Evolutionary conservation across 1,139 yeast species (phyloP), one percentile per base, ranked within the genome.

Genomic region (Blastobotrys buckinghamii): DNA sequence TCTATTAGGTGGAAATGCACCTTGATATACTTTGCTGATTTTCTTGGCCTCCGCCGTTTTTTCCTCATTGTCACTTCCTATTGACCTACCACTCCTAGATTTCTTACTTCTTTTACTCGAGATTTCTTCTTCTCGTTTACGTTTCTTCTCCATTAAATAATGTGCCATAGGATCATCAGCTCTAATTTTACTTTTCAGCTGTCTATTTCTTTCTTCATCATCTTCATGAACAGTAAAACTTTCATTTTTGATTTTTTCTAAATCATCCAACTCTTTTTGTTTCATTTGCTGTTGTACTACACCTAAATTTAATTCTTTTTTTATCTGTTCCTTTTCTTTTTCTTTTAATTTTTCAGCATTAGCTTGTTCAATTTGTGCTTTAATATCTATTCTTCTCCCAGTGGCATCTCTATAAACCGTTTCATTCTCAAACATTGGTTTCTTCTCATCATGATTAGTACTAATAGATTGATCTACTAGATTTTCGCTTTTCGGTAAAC

Each of bases 91-190:
- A 22, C 35, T 32, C 26, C 24, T 34, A 29, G 34, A 2, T 15
- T 7, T 16, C 6, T 7, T 32, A 16, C 24, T 22, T 32, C 7
- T 32, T 7, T 15, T 20, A 12, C 27, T 41, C 37, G 35, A 32
- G 6, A 12, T 29, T n/a, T 22, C 24, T 5, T 22, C 26, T 16
- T 12, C 19, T 7, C 6, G 12, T 8, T 27, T 41, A 27, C 15
- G 6, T 4, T 24, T 17, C 6, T 32, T 16, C 19, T 15, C 13
- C 26, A 67, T 59, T 22, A 69, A 59, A 55, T 12, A 72, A 59
- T 7, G 75, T 7, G 24, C 66, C 36, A 85, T 73, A 0, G 96
- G 96, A 61, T 89, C 97, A 40, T 85, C 88, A 45, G 74, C 73
- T 32, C 66, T 67, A n/a, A 66, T 65, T 47, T 61, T 64, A 2